Conservation (phyloP, 345 rosid species). For the Aquilaria malaccensis region DNA sequence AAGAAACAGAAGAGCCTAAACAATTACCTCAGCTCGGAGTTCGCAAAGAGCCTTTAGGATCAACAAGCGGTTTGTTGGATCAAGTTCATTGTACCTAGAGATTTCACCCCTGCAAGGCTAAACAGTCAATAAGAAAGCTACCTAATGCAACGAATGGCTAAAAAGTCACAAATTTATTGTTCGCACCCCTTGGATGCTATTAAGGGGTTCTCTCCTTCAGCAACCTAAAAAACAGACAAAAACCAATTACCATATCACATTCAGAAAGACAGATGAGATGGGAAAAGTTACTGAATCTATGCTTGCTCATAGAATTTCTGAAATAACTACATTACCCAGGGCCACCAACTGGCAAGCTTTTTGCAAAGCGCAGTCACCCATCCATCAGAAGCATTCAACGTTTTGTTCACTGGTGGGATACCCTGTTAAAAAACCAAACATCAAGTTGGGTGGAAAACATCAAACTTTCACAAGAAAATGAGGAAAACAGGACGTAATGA, state of each 20-base stretch:
- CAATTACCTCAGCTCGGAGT: constrained; percentile 62
- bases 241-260: not conserved
- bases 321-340: constrained; percentile 46
- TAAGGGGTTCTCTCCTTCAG: constrained; percentile 65
- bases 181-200: constrained; percentile 52
- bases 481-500: too few species aligned
- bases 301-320: not conserved
- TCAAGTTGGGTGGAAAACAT: not conserved
- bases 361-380: constrained; percentile 83
- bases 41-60: constrained; percentile 85
- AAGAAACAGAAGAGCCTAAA: constrained; percentile 6
- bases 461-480: constrained; percentile 2
- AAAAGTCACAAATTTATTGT: constrained; percentile 2
- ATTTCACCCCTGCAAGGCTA: constrained; percentile 56
- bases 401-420: constrained; percentile 59
- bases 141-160: not conserved
- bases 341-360: constrained; percentile 75
- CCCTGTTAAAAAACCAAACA: constrained; percentile 37
- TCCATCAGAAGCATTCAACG: constrained; percentile 40
- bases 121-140: constrained; percentile 1
- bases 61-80: constrained; percentile 46
- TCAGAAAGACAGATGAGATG: constrained; percentile 1
- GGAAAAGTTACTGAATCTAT: constrained; percentile 2
- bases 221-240: constrained; percentile 42
- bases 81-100: constrained; percentile 49